Percentiles rank a stretch among this genome's conserved stretches.
Conservation (phyloP, 345 rosid species). For the Clausena lansium region DNA sequence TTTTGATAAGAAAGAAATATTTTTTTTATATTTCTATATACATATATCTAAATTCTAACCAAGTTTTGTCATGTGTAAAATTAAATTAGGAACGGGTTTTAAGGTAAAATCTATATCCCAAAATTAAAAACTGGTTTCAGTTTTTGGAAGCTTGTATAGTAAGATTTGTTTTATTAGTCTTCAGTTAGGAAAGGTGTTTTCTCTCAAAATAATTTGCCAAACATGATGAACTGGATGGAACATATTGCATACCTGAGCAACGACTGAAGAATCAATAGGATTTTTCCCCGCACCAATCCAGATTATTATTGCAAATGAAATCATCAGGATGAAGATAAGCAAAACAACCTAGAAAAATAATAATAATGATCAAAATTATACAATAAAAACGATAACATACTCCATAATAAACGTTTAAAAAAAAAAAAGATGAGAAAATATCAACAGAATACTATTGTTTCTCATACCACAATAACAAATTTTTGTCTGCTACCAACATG, state of each 20-base stretch:
- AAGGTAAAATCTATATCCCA: not conserved
- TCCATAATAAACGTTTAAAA: not conserved
- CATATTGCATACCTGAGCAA: constrained; percentile 42
- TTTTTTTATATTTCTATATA: no score
- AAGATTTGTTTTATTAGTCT: not conserved
- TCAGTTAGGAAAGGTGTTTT: not conserved
- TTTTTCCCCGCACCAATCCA: constrained; percentile 58
- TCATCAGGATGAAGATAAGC: constrained; percentile 46
- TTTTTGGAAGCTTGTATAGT: not conserved
- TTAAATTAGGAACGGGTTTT: not conserved
- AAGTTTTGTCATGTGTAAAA: no score
- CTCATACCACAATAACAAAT: constrained; percentile 50
- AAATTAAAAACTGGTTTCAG: not conserved
- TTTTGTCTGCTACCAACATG: constrained; percentile 61
- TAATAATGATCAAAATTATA: not conserved
- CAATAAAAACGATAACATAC: not conserved
- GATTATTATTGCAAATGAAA: constrained; percentile 46
- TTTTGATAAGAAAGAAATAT: no score
- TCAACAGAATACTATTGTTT: not conserved
- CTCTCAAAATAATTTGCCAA: not conserved
- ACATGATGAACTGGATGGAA: not conserved
- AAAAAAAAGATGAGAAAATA: not conserved
- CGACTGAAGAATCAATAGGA: constrained; percentile 42
- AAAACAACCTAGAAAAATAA: constrained; percentile 35
- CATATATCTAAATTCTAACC: no score